Evolutionary conservation across 108 stramenopile genomes (phyloP).

Genomic region (Discostella pseudostelligera): DNA sequence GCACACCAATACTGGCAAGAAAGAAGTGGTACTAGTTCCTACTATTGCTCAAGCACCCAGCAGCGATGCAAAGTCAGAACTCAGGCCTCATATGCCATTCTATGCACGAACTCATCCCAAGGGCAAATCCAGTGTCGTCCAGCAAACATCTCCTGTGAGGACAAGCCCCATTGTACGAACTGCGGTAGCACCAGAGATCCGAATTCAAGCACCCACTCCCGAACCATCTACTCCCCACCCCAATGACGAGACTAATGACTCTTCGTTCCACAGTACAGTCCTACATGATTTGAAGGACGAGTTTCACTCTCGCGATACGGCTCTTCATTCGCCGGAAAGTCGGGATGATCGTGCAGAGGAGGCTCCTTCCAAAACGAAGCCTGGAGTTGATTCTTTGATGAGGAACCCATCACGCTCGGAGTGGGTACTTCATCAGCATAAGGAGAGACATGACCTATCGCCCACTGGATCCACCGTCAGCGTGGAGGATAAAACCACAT

Average conservation of each 20-base stretch:
- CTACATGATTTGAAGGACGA: conserved; percentile 24
- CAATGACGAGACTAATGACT: conserved; percentile 16
- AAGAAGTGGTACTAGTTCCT: no score
- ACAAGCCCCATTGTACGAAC: no score
- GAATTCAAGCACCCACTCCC: background rate
- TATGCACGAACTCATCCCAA: no score
- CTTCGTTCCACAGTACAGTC: conserved; percentile 20
- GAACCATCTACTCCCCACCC: conserved; percentile 19
- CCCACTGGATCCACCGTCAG: conserved; percentile 12
- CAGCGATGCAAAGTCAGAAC: no score
- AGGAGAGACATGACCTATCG: background rate
- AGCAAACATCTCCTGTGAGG: no score
- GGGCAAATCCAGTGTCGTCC: no score
- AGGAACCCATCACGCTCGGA: conserved; percentile 5
- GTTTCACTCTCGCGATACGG: conserved; percentile 8
- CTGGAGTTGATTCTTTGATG: background rate
- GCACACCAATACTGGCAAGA: no score
- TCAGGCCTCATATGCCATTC: no score
- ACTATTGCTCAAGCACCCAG: no score
- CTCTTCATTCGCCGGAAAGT: conserved; percentile 16
- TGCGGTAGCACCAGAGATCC: no score
- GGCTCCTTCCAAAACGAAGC: background rate
- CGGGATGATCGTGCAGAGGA: conserved; percentile 31
- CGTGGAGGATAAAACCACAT: background rate
- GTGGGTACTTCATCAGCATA: background rate